Conservation (phyloP, 1,284 basidiomycete species). For the Pyrrhoderma lamaoense region DNA sequence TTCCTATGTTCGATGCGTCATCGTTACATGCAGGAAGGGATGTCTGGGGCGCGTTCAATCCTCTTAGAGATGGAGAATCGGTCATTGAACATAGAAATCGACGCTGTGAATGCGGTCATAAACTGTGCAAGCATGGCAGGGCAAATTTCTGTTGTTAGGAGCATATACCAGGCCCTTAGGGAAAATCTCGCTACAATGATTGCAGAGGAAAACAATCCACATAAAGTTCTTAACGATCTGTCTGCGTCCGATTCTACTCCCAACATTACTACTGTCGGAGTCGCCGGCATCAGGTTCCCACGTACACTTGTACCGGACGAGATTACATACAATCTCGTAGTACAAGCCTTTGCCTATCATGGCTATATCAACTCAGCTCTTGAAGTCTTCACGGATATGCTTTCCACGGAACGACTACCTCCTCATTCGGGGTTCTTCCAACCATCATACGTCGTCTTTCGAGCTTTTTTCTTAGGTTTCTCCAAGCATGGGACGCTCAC, state of each 20-base stretch:
- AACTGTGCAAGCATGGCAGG: constrained; percentile 54
- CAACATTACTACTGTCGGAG: constrained; percentile 4
- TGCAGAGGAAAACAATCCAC: constrained; percentile 23
- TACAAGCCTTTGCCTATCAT: constrained; percentile 62
- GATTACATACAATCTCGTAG: constrained; percentile 61
- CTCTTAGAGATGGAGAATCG: constrained; percentile 45
- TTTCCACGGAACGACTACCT: constrained; percentile 38
- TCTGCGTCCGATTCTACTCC: not conserved
- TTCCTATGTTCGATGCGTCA: constrained; percentile 54
- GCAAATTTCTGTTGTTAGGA: constrained; percentile 46
- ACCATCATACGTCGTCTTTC: constrained; percentile 51
- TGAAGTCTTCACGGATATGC: constrained; percentile 63
- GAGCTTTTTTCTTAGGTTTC: constrained; percentile 74
- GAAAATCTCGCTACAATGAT: constrained; percentile 34
- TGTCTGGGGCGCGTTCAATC: constrained; percentile 47
- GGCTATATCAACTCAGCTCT: constrained; percentile 59
- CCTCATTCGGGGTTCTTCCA: constrained; percentile 25
- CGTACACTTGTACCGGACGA: constrained; percentile 39
- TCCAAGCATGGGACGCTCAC: constrained; percentile 40
- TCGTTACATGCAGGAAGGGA: constrained; percentile 39
- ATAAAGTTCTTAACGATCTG: not conserved
- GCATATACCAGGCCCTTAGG: constrained; percentile 58
- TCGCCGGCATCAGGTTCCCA: constrained; percentile 10
- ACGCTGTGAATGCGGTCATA: constrained; percentile 59
- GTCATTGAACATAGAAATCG: constrained; percentile 46